Evolutionary conservation across 768 basidiomycete species (phyloP).

Genomic region (Botryobasidium botryosum): DNA sequence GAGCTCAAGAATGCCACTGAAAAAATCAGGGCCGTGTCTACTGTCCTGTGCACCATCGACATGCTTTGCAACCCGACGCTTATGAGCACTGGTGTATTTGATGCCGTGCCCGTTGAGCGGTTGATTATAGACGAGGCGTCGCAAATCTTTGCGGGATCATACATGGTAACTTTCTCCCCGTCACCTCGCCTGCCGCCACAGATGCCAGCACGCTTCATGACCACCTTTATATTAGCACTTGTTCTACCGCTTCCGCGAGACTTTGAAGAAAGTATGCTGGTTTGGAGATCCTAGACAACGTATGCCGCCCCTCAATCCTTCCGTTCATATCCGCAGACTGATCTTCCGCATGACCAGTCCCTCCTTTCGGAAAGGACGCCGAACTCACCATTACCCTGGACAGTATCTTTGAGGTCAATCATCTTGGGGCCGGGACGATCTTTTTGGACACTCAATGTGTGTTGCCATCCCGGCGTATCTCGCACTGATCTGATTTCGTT

Average conservation of each 20-base stretch:
- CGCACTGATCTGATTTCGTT: neutral
- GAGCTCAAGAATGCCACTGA: slow-evolving; percentile 21
- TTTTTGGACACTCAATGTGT: slow-evolving; percentile 65
- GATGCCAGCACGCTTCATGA: neutral
- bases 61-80: slow-evolving; percentile 48
- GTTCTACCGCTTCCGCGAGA: slow-evolving; percentile 25
- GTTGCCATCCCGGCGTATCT: too few species aligned
- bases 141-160: slow-evolving; percentile 32
- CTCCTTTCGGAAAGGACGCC: slow-evolving; percentile 66
- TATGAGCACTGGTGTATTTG: slow-evolving; percentile 20
- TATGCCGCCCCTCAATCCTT: slow-evolving; percentile 19
- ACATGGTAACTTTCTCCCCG: slow-evolving; percentile 23
- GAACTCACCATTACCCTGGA: slow-evolving; percentile 42
- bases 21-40: slow-evolving; percentile 27
- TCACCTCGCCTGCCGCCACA: too few species aligned
- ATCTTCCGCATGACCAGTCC: too few species aligned
- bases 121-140: slow-evolving; percentile 39
- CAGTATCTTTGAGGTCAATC: slow-evolving; percentile 59
- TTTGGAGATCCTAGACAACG: slow-evolving; percentile 40
- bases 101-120: slow-evolving; percentile 26
- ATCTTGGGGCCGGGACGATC: slow-evolving; percentile 31
- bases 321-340: too few species aligned
- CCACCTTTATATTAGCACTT: slow-evolving; percentile 21
- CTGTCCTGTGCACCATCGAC: slow-evolving; percentile 52
- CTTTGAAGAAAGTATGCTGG: slow-evolving; percentile 31